phyloP scores from a whole-genome alignment of 148 eudicot species.

The Diospyros lotus region DNA sequence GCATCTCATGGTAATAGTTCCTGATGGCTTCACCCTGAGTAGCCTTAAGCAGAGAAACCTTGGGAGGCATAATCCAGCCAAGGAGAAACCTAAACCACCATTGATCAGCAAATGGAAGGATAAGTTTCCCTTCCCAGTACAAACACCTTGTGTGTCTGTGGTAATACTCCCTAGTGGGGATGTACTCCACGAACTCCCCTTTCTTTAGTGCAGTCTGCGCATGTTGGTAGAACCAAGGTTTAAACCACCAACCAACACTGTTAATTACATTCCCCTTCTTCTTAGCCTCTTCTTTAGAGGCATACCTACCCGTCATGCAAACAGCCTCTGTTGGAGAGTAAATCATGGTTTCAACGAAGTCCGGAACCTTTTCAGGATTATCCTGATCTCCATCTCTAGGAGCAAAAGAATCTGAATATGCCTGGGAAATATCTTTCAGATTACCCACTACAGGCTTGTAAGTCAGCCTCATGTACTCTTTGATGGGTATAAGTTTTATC shows the following conservation, averaged over 20 bases:
- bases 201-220: slow-evolving; percentile 60
- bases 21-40: slow-evolving; percentile 92
- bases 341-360: slow-evolving; percentile 74
- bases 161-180: slow-evolving; percentile 88
- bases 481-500: slow-evolving; percentile 76
- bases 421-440: slow-evolving; percentile 75
- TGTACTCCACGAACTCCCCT: slow-evolving; percentile 87
- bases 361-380: slow-evolving; percentile 73
- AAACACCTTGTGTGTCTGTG: slow-evolving; percentile 88
- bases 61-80: slow-evolving; percentile 96
- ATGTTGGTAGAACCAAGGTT: slow-evolving; percentile 94
- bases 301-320: slow-evolving; percentile 72
- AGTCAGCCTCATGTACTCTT: slow-evolving; percentile 83
- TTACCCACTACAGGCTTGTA: slow-evolving; percentile 71
- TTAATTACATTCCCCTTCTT: slow-evolving; percentile 71
- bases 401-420: slow-evolving; percentile 69
- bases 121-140: slow-evolving; percentile 96
- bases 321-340: slow-evolving; percentile 63
- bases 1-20: slow-evolving; percentile 92
- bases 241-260: slow-evolving; percentile 77
- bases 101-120: slow-evolving; percentile 86
- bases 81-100: slow-evolving; percentile 78
- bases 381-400: slow-evolving; percentile 86
- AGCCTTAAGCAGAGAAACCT: slow-evolving; percentile 90
- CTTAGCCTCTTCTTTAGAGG: slow-evolving; percentile 76